Evolutionary conservation across 2,329 filamentous ascomycete species (phyloP), one percentile per base, ranked within the genome.

Genomic region (Bretziella fagacearum): DNA sequence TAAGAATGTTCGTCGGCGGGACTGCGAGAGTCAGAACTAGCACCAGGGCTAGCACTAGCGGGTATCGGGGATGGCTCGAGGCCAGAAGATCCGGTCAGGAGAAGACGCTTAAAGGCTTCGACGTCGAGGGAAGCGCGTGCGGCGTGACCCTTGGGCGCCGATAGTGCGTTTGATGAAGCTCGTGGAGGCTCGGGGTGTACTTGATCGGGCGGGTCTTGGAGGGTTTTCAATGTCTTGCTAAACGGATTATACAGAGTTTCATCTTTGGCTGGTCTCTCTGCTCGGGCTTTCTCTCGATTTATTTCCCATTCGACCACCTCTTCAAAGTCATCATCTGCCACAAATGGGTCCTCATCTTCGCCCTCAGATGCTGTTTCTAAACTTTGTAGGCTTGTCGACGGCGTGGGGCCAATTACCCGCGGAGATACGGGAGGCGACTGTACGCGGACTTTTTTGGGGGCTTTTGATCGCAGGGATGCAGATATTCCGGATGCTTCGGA

Each of bases 61-160:
- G 35, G 5, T 15, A 25, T 29, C n/a, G 37, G 25, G 1, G 27
- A 54, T 36, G 27, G 51, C 55, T 25, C 57, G 49, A 37, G 59
- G 52, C 63, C 70, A 29, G 72, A 58, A 55, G 77, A 74, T 17
- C 84, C 84, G 0, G 82, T 91, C 63, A 91, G 67, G 41, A 91
- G 68, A 51, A 91, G 63, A 50, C 79, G 71, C 56, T 78, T 79
- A 63, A 91, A 91, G 6, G 82, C 77, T 57, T 84, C 77, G 1
- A 89, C 84, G 57, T 91, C 81, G 52, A 47, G 27, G 7, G 52
- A 48, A 13, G 52, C 43, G 17, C 41, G 35, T 20, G 42, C 27
- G 8, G 32, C 37, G 20, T 46, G 44, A 20, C 25, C 15, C 23
- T 42, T 43, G 4, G 7, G n/a, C n/a, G n/a, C 17, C 17, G 35